Conservation (phyloP, 2,329 filamentous ascomycete species). For the Xylariaceae sp. region DNA sequence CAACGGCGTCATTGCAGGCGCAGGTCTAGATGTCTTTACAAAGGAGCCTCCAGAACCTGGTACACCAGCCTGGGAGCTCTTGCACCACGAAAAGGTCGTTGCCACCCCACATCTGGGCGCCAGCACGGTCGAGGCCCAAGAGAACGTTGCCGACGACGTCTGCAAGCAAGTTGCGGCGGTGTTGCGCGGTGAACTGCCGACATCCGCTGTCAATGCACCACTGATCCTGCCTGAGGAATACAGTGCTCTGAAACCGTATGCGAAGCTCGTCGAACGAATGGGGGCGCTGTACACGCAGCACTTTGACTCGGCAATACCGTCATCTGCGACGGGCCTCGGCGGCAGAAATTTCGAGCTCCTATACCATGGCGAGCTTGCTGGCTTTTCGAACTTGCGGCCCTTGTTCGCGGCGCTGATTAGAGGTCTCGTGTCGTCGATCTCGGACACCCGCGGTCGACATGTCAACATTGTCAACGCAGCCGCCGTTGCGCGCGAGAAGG, state of each 20-base stretch:
- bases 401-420: conserved; percentile 75
- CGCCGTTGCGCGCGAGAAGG: conserved; percentile 69
- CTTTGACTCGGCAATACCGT: conserved; percentile 38
- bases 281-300: conserved; percentile 75
- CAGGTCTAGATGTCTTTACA: conserved; percentile 76
- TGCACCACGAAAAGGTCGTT: conserved; percentile 66
- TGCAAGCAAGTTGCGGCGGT: conserved; percentile 75
- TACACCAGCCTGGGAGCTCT: conserved; percentile 57
- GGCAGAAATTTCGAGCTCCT: conserved; percentile 68
- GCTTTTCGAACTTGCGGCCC: conserved; percentile 68
- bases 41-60: conserved; percentile 60
- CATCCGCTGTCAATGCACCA: conserved; percentile 73
- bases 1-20: conserved; percentile 65
- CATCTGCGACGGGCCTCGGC: conserved; percentile 37
- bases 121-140: conserved; percentile 75
- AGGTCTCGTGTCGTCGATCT: conserved; percentile 65
- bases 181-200: conserved; percentile 65
- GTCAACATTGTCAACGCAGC: conserved; percentile 81
- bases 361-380: conserved; percentile 70
- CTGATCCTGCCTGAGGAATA: conserved; percentile 78
- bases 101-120: conserved; percentile 76
- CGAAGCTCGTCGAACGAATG: conserved; percentile 72
- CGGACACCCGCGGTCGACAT: conserved; percentile 58
- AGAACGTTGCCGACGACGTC: conserved; percentile 78
- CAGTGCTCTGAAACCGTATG: conserved; percentile 67